phyloP scores from a whole-genome alignment of 345 rosid genomes.

The Dipteronia sinensis region DNA sequence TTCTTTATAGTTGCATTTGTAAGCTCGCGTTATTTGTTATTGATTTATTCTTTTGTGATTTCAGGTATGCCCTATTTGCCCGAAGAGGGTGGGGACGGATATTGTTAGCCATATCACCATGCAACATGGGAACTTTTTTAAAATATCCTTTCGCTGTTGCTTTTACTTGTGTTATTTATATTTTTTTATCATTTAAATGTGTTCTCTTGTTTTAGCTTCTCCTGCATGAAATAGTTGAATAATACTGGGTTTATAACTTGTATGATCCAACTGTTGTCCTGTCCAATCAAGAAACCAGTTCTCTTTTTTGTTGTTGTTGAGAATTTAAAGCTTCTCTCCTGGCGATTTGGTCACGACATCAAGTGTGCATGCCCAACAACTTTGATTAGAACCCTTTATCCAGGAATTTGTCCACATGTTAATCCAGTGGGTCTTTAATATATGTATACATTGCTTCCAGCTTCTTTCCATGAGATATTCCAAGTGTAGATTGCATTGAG shows the following conservation, averaged over 20 bases:
- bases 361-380: not conserved
- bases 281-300: not conserved
- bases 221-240: not conserved
- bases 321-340: not conserved
- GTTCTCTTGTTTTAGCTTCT: not conserved
- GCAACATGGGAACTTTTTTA: constrained; percentile 72
- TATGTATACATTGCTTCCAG: not conserved
- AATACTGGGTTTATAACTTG: not conserved
- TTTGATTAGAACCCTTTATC: too few relatives aligned
- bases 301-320: too few relatives aligned
- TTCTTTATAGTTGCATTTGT: not conserved
- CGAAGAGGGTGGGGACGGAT: constrained; percentile 67
- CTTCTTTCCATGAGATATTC: not conserved
- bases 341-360: not conserved
- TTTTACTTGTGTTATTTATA: not conserved
- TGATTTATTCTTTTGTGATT: constrained; percentile 32
- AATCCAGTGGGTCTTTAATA: not conserved
- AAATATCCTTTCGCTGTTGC: constrained; percentile 61
- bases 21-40: constrained; percentile 2
- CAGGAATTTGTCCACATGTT: not conserved
- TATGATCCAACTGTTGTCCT: not conserved
- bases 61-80: constrained; percentile 81
- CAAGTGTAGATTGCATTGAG: not conserved
- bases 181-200: not conserved
- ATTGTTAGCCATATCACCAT: constrained; percentile 72